Conservation (phyloP, 1,284 basidiomycete genomes). For the Trichosporon asahii region DNA sequence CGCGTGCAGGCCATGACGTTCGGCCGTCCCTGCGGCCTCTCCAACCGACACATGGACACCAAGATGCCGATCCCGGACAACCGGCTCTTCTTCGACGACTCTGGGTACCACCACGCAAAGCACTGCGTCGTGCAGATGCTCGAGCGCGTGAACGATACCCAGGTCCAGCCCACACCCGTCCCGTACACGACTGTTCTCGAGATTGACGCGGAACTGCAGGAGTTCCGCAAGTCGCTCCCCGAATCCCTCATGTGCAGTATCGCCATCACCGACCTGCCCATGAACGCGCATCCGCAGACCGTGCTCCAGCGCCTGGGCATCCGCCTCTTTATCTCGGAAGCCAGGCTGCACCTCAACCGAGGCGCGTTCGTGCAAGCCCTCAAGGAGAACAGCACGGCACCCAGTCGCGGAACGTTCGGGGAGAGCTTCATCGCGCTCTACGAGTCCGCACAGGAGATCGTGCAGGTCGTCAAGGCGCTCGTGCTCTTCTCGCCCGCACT, state of each 20-base stretch:
- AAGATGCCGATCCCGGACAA: constrained; percentile 36
- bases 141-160: constrained; percentile 49
- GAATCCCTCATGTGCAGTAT: constrained; percentile 37
- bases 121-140: constrained; percentile 43
- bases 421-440: constrained; percentile 44
- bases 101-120: constrained; percentile 44
- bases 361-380: constrained; percentile 45
- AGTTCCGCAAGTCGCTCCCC: constrained; percentile 43
- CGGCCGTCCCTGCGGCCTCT: constrained; percentile 43
- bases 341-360: constrained; percentile 47
- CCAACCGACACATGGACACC: constrained; percentile 41
- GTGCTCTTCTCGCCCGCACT: constrained; percentile 49
- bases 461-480: constrained; percentile 46
- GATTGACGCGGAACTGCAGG: constrained; percentile 43
- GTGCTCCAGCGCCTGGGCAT: constrained; percentile 49
- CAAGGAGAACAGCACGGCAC: constrained; percentile 39
- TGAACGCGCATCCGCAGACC: constrained; percentile 38
- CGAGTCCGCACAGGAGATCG: constrained; percentile 48
- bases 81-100: constrained; percentile 32
- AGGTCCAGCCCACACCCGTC: constrained; percentile 43
- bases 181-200: constrained; percentile 35
- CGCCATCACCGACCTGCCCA: constrained; percentile 40
- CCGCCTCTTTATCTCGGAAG: constrained; percentile 44
- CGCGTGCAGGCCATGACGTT: constrained; percentile 50
- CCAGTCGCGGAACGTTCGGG: constrained; percentile 35